Conservation (phyloP, 208 protist species). For the Borovskyia barvae region DNA sequence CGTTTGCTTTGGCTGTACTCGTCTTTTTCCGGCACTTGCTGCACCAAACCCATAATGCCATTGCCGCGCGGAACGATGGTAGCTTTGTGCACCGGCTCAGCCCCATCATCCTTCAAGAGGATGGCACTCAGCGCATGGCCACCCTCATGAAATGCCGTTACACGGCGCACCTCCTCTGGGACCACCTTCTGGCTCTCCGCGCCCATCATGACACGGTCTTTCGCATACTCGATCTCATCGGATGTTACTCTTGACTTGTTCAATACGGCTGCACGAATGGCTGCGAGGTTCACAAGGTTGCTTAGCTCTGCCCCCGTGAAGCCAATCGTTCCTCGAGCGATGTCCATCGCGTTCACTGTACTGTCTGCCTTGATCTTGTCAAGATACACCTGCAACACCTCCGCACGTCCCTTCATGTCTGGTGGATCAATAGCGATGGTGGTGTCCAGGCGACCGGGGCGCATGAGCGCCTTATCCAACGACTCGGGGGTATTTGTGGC, state of each 20-base stretch:
- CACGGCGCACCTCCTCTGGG: slow-evolving; percentile 81
- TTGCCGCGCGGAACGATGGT: slow-evolving; percentile 90
- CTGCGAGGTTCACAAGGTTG: slow-evolving; percentile 93
- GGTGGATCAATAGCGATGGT: slow-evolving; percentile 88
- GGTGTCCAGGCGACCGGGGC: slow-evolving; percentile 90
- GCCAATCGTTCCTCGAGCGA: slow-evolving; percentile 84
- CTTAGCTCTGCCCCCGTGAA: slow-evolving; percentile 92
- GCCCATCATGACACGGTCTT: slow-evolving; percentile 92
- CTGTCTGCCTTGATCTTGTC: slow-evolving; percentile 75
- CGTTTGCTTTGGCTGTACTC: slow-evolving; percentile 86
- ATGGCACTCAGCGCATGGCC: slow-evolving; percentile 85
- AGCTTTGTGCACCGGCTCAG: slow-evolving; percentile 90
- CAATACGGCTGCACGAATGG: slow-evolving; percentile 82
- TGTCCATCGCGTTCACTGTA: slow-evolving; percentile 72
- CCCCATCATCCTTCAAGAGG: slow-evolving; percentile 67
- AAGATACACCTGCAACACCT: slow-evolving; percentile 87
- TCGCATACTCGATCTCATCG: slow-evolving; percentile 91
- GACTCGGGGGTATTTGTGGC: slow-evolving; percentile 98
- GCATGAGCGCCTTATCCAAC: slow-evolving; percentile 92
- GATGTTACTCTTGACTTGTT: slow-evolving; percentile 71
- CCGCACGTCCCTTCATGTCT: slow-evolving; percentile 88
- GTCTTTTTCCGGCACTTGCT: slow-evolving; percentile 85
- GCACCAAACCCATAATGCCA: slow-evolving; percentile 91
- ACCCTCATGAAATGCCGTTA: slow-evolving; percentile 90
- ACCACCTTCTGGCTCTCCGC: slow-evolving; percentile 81